These are phyloP conservation scores for Ilex asprella DNA, from an alignment of 257 asterid species.

Conservation along the genomic window DNA sequence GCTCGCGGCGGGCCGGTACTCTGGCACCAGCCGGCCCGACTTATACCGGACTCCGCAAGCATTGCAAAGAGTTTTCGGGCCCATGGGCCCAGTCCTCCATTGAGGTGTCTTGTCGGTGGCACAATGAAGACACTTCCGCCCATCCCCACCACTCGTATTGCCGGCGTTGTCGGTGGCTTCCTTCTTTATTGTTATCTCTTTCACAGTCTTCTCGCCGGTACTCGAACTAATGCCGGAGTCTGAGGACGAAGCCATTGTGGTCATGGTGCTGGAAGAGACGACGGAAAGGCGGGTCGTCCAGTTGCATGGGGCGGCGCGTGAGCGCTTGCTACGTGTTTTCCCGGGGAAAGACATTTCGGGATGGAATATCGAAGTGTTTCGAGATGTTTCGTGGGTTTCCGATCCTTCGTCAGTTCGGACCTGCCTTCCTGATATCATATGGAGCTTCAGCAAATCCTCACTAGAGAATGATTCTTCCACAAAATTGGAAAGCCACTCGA, in stretches of 20 bases:
- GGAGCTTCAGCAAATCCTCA: conserved; percentile 1
- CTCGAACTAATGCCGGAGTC: conserved; percentile 30
- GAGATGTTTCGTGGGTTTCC: not conserved
- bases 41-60: conserved; percentile 92
- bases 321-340: conserved; percentile 81
- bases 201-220: conserved; percentile 23
- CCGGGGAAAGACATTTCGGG: not conserved
- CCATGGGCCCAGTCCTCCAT: conserved; percentile 95
- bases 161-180: conserved; percentile 25
- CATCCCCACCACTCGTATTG: conserved; percentile 24
- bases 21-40: conserved; percentile 92
- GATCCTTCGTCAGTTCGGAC: not conserved
- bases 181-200: conserved; percentile 24
- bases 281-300: conserved; percentile 76
- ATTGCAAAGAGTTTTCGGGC: conserved; percentile 88
- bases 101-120: conserved; percentile 96
- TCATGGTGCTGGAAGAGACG: conserved; percentile 21
- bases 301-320: conserved; percentile 77
- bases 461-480: conserved; percentile 1
- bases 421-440: not conserved
- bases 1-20: conserved; percentile 91
- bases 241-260: conserved; percentile 38
- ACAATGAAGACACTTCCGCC: conserved; percentile 82
- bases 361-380: not conserved
- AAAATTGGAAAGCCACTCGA: not conserved